Conservation (phyloP, 2,329 filamentous ascomycete species). For the Herpotrichia juniperi region DNA sequence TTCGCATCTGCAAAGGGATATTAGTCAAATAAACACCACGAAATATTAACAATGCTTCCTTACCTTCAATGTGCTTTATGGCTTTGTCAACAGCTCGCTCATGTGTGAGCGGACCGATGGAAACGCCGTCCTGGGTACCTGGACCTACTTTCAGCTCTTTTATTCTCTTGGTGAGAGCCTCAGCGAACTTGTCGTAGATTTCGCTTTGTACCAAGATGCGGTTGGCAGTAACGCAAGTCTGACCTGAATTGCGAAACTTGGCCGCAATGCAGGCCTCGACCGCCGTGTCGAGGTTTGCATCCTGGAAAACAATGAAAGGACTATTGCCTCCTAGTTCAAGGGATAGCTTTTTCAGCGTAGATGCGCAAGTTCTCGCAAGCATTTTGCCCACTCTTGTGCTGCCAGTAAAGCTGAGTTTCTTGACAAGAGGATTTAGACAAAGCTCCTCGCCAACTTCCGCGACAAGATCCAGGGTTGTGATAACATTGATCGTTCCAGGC, state of each 20-base stretch:
- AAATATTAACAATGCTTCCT: no score
- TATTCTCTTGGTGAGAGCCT: not conserved
- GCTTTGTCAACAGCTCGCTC: conserved; percentile 5
- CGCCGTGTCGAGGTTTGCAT: conserved; percentile 6
- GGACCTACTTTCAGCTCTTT: conserved; percentile 5
- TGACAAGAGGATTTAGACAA: not conserved
- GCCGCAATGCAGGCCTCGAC: conserved; percentile 1
- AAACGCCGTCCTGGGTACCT: not conserved
- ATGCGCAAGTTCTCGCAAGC: not conserved
- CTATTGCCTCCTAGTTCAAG: conserved; percentile 11
- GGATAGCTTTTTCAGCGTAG: conserved; percentile 7
- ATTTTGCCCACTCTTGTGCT: conserved; percentile 6
- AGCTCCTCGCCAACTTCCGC: conserved; percentile 2
- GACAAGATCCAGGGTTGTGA: not conserved
- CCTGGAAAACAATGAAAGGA: conserved; percentile 12
- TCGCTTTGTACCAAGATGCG: conserved; percentile 7
- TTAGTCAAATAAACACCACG: no score
- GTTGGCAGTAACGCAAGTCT: conserved; percentile 13
- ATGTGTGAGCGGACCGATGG: conserved; percentile 2
- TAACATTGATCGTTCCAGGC: no score
- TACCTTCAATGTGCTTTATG: conserved; percentile 4
- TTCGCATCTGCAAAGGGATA: no score
- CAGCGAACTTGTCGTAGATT: conserved; percentile 8
- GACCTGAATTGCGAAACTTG: conserved; percentile 9
- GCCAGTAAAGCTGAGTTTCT: conserved; percentile 9